phyloP scores from a whole-genome alignment of 352 stramenopile species.

The Globisporangium cystogenes region DNA sequence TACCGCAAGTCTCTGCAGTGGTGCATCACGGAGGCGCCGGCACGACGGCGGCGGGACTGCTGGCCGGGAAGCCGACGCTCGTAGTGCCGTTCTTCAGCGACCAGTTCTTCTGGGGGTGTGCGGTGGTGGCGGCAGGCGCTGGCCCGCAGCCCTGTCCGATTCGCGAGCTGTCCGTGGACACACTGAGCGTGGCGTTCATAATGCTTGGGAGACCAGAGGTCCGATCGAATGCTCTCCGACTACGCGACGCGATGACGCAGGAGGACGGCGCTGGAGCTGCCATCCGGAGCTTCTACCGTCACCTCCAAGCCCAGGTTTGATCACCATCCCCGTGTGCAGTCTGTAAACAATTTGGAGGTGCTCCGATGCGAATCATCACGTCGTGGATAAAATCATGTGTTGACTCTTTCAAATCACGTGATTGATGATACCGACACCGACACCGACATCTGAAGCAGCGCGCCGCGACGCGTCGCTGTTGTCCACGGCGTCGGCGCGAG shows the following conservation, averaged over 20 bases:
- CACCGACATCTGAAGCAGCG: too few species aligned
- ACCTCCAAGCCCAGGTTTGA: constrained; percentile 58
- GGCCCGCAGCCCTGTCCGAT: constrained; percentile 86
- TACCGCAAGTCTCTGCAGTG: constrained; percentile 84
- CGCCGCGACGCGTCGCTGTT: too few species aligned
- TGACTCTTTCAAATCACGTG: too few species aligned
- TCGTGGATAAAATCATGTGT: too few species aligned
- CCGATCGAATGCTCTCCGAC: constrained; percentile 29
- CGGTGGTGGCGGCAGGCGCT: constrained; percentile 74
- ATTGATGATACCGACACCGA: too few species aligned
- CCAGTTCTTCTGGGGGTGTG: constrained; percentile 92
- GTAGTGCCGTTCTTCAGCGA: constrained; percentile 95
- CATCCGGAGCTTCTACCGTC: constrained; percentile 81
- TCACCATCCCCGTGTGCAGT: too few species aligned
- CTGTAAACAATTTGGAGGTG: too few species aligned
- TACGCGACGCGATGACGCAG: constrained; percentile 56
- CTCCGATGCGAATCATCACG: too few species aligned
- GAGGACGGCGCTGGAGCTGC: constrained; percentile 87
- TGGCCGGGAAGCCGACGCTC: constrained; percentile 90
- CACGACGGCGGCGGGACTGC: constrained; percentile 88
- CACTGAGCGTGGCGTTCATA: constrained; percentile 74
- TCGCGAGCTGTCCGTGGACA: constrained; percentile 72
- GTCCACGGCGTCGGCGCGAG: too few species aligned
- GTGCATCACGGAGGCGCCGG: constrained; percentile 82
- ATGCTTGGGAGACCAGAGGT: constrained; percentile 50